Percentiles rank a stretch among this genome's conserved stretches.
These are phyloP conservation scores for Phytophthora gonapodyides DNA, from an alignment of 352 stramenopile genomes.

Conservation along the genomic window DNA sequence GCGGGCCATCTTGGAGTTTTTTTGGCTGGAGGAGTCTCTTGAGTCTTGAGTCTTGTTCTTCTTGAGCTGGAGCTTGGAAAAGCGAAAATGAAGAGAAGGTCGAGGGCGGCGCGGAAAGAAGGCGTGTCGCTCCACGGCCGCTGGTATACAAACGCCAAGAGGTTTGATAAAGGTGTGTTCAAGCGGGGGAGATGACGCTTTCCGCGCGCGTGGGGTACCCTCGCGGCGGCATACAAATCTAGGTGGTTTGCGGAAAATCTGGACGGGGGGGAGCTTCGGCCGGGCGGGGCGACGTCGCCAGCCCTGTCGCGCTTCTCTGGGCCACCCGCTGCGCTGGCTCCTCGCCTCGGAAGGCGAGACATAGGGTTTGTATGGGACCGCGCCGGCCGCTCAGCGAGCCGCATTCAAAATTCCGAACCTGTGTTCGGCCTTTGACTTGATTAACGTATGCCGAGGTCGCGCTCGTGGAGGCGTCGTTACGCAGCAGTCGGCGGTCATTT, in stretches of 20 bases:
- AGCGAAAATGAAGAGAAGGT: constrained; percentile 38
- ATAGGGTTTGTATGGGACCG: constrained; percentile 31
- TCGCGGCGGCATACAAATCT: neutral
- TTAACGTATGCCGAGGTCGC: constrained; percentile 34
- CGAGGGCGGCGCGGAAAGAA: neutral
- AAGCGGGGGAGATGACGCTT: constrained; percentile 35
- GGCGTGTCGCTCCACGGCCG: constrained; percentile 4
- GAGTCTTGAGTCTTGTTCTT: constrained; percentile 9
- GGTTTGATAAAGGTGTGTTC: constrained; percentile 31
- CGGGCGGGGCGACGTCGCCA: constrained; percentile 34
- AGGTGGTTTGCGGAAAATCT: neutral
- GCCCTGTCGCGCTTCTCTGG: constrained; percentile 20
- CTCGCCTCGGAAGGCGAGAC: neutral
- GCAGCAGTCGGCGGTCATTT: neutral
- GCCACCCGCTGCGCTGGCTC: constrained; percentile 28
- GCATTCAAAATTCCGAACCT: constrained; percentile 43
- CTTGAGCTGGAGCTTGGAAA: constrained; percentile 35
- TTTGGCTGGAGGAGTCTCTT: neutral
- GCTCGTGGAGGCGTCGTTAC: constrained; percentile 17
- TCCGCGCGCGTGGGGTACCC: neutral
- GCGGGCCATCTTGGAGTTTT: constrained; percentile 81
- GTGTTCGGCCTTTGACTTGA: constrained; percentile 32
- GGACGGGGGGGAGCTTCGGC: neutral
- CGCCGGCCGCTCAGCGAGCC: constrained; percentile 19
- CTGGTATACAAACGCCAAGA: constrained; percentile 46